A percentile compares a stretch with the other conserved stretches of the same genome.
These are phyloP conservation scores for Brasilioporus rufonigricans DNA, from an alignment of 768 basidiomycete species.

Conservation along the genomic window DNA sequence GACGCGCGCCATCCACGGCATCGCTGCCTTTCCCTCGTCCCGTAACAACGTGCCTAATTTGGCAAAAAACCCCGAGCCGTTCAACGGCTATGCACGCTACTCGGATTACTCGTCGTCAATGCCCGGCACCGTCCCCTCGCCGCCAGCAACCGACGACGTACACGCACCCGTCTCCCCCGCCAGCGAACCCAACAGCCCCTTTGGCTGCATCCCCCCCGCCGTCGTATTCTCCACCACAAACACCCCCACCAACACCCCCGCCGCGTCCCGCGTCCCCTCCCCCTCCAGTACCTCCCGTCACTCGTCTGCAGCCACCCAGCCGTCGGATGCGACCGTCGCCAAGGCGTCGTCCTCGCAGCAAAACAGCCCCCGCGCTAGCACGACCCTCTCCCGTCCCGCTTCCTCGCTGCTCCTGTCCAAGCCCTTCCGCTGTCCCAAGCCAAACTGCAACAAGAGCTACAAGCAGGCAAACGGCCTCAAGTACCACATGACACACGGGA, in stretches of 20 bases:
- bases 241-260: conserved; percentile 48
- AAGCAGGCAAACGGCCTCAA: conserved; percentile 96
- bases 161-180: conserved; percentile 28
- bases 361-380: conserved; percentile 36
- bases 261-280: conserved; percentile 42
- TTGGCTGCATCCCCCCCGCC: conserved; percentile 62
- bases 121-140: conserved; percentile 51
- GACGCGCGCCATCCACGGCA: conserved; percentile 36
- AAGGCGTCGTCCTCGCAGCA: conserved; percentile 28
- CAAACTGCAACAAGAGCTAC: conserved; percentile 94
- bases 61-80: conserved; percentile 47
- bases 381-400: conserved; percentile 48
- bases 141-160: conserved; percentile 29
- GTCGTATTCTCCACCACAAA: conserved; percentile 53
- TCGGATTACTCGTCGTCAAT: conserved; percentile 61
- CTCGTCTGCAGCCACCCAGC: conserved; percentile 2
- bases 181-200: conserved; percentile 33
- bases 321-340: conserved; percentile 25
- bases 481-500: conserved; percentile 91
- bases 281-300: conserved; percentile 25
- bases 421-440: conserved; percentile 91
- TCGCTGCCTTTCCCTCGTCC: conserved; percentile 30
- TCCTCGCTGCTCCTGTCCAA: conserved; percentile 71
- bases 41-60: conserved; percentile 27
- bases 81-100: conserved; percentile 69